Evolutionary conservation across 1,284 basidiomycete genomes (phyloP), one percentile per base, ranked within the genome.

Genomic region (Ceratobasidium sp.): DNA sequence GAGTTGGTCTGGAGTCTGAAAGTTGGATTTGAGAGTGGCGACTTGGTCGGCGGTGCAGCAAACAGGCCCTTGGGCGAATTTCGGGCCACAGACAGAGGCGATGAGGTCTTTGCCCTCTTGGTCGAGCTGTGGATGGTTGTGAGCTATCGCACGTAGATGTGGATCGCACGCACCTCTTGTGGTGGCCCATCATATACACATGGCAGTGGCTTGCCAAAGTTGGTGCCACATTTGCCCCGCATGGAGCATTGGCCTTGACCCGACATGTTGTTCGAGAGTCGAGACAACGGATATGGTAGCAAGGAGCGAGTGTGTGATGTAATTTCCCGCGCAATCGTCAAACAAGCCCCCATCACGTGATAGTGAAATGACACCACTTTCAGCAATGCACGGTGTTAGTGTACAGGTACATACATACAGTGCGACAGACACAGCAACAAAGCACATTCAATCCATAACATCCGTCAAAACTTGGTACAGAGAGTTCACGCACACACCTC

Each of bases 11-110:
- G 93, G 92, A 76, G 90, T 86, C 42, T 86, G 84, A 53, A 98
- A 85, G 76, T 93, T 94, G 72, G 88, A 85, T 42, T 85, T 83
- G 7, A 98, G 83, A 8, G 88, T 87, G 74, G 90, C 84, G 47
- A 98, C 81, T 78, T 98, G 95, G 62, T 87, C 86, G 8, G 84
- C 81, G 3, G 90, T 91, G 77, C 96, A 98, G 80, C 96, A 98
- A 0, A 90, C 84, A 1, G 87, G 85, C 0, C 87, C 87, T 64
- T 88, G 79, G 2, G 84, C 82, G 72, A 87, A 93, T 38, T 90
- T 86, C 0, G 85, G 78, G 0, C 96, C 96, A 76, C 96, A 98
- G 15, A 94, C 86, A 7, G 85, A 83, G 13, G 83, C 79, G 25
- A 98, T 84, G 15, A 91, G 80, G 22, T 82, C 79, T 52, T 72